Percentiles rank a stretch among this genome's conserved stretches.
These are phyloP conservation scores for Salvia miltiorrhiza DNA, from an alignment of 257 asterid genomes.

Conservation along the genomic window DNA sequence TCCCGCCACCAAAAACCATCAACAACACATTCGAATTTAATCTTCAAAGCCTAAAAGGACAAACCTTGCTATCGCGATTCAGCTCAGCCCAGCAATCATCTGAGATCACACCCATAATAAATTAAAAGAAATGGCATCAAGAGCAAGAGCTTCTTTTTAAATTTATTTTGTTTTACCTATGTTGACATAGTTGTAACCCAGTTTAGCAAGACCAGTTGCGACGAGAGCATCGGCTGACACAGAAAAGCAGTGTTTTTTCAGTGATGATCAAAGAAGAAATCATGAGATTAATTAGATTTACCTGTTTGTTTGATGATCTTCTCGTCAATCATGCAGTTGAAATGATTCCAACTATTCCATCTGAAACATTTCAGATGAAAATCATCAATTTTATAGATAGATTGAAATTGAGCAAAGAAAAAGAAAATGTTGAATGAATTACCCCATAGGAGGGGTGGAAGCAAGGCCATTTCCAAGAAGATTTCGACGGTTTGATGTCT, in stretches of 20 bases:
- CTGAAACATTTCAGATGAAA: constrained; percentile 23
- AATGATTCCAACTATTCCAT: constrained; percentile 94
- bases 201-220: constrained; percentile 72
- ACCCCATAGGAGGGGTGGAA: constrained; percentile 50
- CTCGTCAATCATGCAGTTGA: constrained; percentile 59
- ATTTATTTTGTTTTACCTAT: constrained; percentile 53
- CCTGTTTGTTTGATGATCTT: constrained; percentile 61
- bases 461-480: constrained; percentile 39
- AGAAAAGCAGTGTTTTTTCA: neutral
- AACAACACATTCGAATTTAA: neutral
- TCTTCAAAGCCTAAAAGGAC: neutral
- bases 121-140: neutral
- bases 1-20: neutral
- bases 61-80: constrained; percentile 53
- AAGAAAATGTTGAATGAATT: no score
- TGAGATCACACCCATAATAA: constrained; percentile 7
- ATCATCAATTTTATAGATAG: neutral
- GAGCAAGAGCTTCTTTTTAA: no score
- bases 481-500: constrained; percentile 16
- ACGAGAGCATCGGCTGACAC: constrained; percentile 78
- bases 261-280: neutral
- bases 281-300: neutral
- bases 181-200: constrained; percentile 71
- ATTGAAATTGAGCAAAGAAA: neutral
- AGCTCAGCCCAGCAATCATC: constrained; percentile 92